Evolutionary conservation across 2,329 filamentous ascomycete species (phyloP).

Genomic region (Macrophomina pseudophaseolina): DNA sequence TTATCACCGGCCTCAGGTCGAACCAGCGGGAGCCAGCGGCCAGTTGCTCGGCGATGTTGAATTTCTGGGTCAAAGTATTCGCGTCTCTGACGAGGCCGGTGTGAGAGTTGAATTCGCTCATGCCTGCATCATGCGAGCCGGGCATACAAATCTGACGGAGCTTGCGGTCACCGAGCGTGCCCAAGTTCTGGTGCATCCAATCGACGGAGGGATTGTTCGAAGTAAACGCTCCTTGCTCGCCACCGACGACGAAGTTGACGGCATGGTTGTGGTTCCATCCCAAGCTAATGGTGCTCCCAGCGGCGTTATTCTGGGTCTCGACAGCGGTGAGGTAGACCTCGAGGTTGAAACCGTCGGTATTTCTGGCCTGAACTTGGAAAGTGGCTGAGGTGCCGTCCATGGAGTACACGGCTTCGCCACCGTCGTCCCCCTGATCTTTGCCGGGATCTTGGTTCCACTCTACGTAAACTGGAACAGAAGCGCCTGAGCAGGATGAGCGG

Average conservation of each 20-base stretch:
- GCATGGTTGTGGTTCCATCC: conserved; percentile 44
- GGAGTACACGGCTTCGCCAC: conserved; percentile 42
- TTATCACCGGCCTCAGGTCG: conserved; percentile 53
- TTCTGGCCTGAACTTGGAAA: conserved; percentile 40
- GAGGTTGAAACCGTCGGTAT: conserved; percentile 33
- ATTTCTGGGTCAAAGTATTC: conserved; percentile 54
- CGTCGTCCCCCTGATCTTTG: conserved; percentile 38
- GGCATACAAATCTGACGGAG: conserved; percentile 56
- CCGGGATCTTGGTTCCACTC: conserved; percentile 37
- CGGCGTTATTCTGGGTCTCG: conserved; percentile 40
- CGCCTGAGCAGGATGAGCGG: conserved; percentile 29
- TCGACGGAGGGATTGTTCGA: conserved; percentile 43
- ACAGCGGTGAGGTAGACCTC: conserved; percentile 39
- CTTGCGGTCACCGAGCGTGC: conserved; percentile 45
- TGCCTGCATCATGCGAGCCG: conserved; percentile 57
- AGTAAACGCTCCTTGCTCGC: conserved; percentile 42
- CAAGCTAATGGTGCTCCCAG: conserved; percentile 39
- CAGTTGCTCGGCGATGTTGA: conserved; percentile 54
- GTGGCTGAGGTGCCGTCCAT: conserved; percentile 37
- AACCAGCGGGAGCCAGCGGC: conserved; percentile 54
- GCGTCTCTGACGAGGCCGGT: conserved; percentile 46
- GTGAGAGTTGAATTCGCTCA: conserved; percentile 49
- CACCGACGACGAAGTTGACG: conserved; percentile 46
- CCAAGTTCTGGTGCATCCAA: conserved; percentile 50
- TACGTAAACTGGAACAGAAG: conserved; percentile 39